phyloP scores from a whole-genome alignment of 1,139 yeast species.

The Hemisphaericaspora xylanilytica region DNA sequence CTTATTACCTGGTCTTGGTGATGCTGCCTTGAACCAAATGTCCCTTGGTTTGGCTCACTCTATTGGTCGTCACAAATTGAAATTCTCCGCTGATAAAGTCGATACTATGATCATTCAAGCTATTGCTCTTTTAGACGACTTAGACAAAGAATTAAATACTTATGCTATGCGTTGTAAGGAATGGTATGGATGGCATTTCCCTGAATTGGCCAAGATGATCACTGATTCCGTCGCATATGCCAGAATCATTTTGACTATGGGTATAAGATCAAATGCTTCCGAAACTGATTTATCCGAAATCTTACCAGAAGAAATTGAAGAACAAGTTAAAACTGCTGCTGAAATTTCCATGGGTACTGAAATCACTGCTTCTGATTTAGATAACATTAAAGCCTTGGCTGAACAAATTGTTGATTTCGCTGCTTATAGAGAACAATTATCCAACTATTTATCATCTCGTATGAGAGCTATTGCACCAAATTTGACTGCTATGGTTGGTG shows the following conservation, averaged over 20 bases:
- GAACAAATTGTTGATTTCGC: slow-evolving; percentile 91
- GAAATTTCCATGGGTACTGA: slow-evolving; percentile 99
- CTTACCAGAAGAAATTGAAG: slow-evolving; percentile 89
- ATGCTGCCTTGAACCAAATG: slow-evolving; percentile 85
- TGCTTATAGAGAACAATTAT: slow-evolving; percentile 87
- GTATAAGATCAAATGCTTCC: slow-evolving; percentile 86
- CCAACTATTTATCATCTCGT: slow-evolving; percentile 85
- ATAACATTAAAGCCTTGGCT: slow-evolving; percentile 86
- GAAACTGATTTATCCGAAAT: slow-evolving; percentile 89
- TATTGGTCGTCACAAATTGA: slow-evolving; percentile 94
- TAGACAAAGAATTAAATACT: slow-evolving; percentile 96
- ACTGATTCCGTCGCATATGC: slow-evolving; percentile 95
- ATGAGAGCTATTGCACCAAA: slow-evolving; percentile 99
- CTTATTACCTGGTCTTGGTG: slow-evolving; percentile 88
- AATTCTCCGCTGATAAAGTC: slow-evolving; percentile 95
- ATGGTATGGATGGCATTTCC: slow-evolving; percentile 99
- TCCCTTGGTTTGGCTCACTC: slow-evolving; percentile 97
- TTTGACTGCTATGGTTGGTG: slow-evolving; percentile 94
- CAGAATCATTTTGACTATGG: slow-evolving; percentile 90
- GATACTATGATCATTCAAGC: slow-evolving; percentile 99
- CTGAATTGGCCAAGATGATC: slow-evolving; percentile 94
- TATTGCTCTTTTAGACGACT: slow-evolving; percentile 91
- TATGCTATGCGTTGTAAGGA: slow-evolving; percentile 99
- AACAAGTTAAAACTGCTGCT: slow-evolving; percentile 79
- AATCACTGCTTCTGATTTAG: slow-evolving; percentile 89